Conservation (phyloP, 179 eudicot species). For the Spergularia azorica region DNA sequence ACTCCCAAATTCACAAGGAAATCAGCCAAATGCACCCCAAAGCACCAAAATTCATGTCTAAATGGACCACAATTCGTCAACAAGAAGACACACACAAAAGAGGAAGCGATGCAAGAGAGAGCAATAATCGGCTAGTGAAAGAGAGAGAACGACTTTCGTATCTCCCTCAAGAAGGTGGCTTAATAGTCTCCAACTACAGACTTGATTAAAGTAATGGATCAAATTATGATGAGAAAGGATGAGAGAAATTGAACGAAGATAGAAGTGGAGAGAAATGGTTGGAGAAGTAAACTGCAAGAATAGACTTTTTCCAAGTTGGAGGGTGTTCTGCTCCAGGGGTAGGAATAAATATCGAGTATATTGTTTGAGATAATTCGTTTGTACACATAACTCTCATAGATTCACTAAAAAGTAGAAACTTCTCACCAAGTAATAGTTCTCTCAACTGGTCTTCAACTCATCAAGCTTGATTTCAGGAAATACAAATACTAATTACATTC, state of each 20-base stretch:
- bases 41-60: too few species aligned
- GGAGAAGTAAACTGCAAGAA: neutral
- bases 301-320: neutral
- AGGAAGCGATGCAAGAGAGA: neutral
- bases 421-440: too few species aligned
- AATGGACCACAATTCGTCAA: neutral
- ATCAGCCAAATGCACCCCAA: neutral
- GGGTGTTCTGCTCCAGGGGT: neutral
- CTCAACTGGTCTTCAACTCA: too few species aligned
- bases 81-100: neutral
- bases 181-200: slow-evolving; percentile 1
- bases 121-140: neutral
- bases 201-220: neutral
- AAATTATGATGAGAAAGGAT: neutral
- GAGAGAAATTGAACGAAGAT: neutral
- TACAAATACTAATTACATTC: too few species aligned
- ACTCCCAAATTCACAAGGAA: too few species aligned
- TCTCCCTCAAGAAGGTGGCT: neutral
- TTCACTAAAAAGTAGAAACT: too few species aligned
- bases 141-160: neutral
- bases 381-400: neutral
- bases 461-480: too few species aligned
- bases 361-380: neutral
- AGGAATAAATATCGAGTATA: neutral
- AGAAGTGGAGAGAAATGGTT: neutral